Evolutionary conservation across 1,284 basidiomycete species (phyloP).

Genomic region (Naganishia liquefaciens): DNA sequence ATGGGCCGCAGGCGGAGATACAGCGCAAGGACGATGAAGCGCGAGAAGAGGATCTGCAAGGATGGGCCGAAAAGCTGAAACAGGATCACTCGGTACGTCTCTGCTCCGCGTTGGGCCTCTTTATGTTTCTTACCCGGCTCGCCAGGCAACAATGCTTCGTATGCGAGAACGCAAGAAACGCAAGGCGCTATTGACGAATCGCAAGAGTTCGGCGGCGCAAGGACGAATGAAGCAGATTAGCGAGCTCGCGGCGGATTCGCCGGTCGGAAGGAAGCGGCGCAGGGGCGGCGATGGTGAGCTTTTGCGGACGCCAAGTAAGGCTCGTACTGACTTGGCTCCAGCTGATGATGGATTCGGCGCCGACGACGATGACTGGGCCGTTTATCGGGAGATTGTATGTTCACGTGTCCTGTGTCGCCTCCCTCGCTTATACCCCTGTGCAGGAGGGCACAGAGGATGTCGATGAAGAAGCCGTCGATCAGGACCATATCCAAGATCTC

Average conservation of each 20-base stretch:
- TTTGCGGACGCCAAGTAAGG: not conserved
- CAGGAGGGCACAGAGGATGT: slow-evolving; percentile 82
- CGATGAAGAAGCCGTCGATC: slow-evolving; percentile 93
- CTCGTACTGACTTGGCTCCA: slow-evolving; percentile 41
- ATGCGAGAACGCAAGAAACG: slow-evolving; percentile 82
- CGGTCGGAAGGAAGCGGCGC: slow-evolving; percentile 69
- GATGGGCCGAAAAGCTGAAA: slow-evolving; percentile 71
- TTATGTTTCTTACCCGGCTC: not conserved
- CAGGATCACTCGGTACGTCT: slow-evolving; percentile 72
- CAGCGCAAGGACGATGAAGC: slow-evolving; percentile 76
- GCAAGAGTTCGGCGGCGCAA: slow-evolving; percentile 94
- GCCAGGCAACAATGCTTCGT: slow-evolving; percentile 71
- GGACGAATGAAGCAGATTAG: slow-evolving; percentile 97
- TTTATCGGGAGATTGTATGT: slow-evolving; percentile 91
- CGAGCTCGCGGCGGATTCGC: slow-evolving; percentile 79
- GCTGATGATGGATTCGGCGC: slow-evolving; percentile 90
- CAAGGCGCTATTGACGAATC: slow-evolving; percentile 79
- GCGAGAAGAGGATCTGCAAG: slow-evolving; percentile 66
- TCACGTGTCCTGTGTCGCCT: not conserved
- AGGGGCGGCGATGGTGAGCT: slow-evolving; percentile 70
- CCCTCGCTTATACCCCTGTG: slow-evolving; percentile 3
- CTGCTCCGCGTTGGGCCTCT: slow-evolving; percentile 7
- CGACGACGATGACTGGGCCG: slow-evolving; percentile 95
- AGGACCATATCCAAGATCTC: slow-evolving; percentile 68
- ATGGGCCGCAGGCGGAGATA: slow-evolving; percentile 62